These are phyloP conservation scores for Cylindrotheca closterium DNA, from an alignment of 108 stramenopile genomes.

Conservation along the genomic window DNA sequence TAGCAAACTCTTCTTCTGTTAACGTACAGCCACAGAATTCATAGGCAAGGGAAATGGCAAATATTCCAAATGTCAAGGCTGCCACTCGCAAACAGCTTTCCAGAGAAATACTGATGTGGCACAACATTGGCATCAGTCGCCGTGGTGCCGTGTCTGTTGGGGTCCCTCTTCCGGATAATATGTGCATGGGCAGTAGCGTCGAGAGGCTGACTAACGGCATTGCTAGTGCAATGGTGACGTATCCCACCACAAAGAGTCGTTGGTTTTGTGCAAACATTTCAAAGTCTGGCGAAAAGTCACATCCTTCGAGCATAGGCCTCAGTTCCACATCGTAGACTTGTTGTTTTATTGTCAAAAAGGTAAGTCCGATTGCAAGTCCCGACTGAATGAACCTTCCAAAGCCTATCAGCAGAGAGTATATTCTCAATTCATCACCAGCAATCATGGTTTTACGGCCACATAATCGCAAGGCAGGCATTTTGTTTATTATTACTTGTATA, in stretches of 20 bases:
- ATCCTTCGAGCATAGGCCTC: not conserved
- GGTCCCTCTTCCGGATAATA: conserved; percentile 9
- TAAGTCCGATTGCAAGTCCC: conserved; percentile 4
- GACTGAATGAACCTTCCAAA: conserved; percentile 7
- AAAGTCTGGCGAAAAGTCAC: conserved; percentile 9
- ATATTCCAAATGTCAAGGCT: conserved; percentile 6
- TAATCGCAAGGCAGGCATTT: not conserved
- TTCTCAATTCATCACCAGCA: conserved; percentile 15
- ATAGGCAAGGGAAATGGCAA: not conserved
- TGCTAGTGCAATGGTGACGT: not conserved
- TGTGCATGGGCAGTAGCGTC: conserved; percentile 4
- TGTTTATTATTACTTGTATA: not conserved
- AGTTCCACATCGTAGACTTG: not conserved
- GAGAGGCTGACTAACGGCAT: conserved; percentile 2
- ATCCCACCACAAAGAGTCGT: conserved; percentile 3
- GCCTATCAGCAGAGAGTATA: not conserved
- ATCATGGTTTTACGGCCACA: not conserved
- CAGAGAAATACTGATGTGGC: conserved; percentile 15
- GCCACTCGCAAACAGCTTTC: conserved; percentile 13
- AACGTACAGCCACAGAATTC: conserved; percentile 14
- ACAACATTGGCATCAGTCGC: conserved; percentile 5
- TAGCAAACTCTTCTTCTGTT: not conserved
- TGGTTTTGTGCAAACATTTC: conserved; percentile 1
- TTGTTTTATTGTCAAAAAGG: not conserved
- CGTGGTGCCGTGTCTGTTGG: conserved; percentile 17